phyloP scores from a whole-genome alignment of 306 rosid species.

The Dryas octopetala region DNA sequence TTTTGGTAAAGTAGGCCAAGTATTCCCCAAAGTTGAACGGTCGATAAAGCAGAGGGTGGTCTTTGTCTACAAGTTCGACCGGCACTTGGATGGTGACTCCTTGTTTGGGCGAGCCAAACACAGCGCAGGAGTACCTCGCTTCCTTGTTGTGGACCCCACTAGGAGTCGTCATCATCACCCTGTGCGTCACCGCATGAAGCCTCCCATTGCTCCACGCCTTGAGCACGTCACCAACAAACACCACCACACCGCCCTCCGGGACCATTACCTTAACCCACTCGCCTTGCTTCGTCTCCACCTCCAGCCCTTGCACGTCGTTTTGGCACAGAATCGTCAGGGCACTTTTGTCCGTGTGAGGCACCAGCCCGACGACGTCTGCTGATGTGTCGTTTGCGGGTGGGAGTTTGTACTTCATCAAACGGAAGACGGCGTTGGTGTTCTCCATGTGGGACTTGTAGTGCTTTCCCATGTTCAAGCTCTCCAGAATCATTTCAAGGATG shows the following conservation, averaged over 20 bases:
- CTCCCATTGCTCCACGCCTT: constrained; percentile 66
- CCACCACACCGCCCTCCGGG: constrained; percentile 30
- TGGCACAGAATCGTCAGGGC: constrained; percentile 40
- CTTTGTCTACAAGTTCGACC: constrained; percentile 34
- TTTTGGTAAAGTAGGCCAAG: constrained; percentile 22
- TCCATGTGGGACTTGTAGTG: constrained; percentile 31
- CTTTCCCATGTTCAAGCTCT: constrained; percentile 36
- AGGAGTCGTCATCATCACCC: constrained; percentile 32
- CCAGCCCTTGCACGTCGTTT: constrained; percentile 49
- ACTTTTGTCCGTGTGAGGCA: constrained; percentile 50
- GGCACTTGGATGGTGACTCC: constrained; percentile 40
- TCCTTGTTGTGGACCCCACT: constrained; percentile 14
- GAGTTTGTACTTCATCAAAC: constrained; percentile 42
- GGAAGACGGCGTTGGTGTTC: constrained; percentile 11
- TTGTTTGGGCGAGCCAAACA: constrained; percentile 39
- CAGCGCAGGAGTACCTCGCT: constrained; percentile 41
- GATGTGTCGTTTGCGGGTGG: constrained; percentile 24
- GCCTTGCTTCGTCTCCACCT: constrained; percentile 45
- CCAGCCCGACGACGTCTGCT: constrained; percentile 12
- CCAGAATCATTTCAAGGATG: constrained; percentile 40
- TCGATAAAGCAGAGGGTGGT: constrained; percentile 43
- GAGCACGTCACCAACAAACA: constrained; percentile 46
- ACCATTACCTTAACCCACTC: constrained; percentile 36
- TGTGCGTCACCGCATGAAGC: constrained; percentile 42
- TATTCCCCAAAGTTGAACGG: constrained; percentile 42